Conservation (phyloP, 2,329 filamentous ascomycete genomes). For the Periconia digitata region DNA sequence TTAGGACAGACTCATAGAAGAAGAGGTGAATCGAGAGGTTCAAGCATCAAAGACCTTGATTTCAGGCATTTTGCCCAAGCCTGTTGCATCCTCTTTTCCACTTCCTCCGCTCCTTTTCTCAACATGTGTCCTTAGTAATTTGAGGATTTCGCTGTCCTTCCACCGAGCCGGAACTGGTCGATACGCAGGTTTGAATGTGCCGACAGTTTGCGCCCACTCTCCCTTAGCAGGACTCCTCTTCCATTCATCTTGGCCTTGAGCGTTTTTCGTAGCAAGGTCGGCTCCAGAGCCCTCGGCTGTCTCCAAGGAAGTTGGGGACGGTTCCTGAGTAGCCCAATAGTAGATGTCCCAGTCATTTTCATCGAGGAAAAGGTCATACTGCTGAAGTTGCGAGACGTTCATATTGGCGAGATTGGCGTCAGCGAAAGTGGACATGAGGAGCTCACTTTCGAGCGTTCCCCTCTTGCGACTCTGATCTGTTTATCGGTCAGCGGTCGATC, state of each 20-base stretch:
- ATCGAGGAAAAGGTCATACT: slow-evolving; percentile 92
- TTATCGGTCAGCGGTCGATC: slow-evolving; percentile 9
- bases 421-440: slow-evolving; percentile 94
- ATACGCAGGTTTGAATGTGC: slow-evolving; percentile 91
- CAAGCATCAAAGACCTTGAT: slow-evolving; percentile 50
- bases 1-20: too few relatives aligned
- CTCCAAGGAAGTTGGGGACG: slow-evolving; percentile 60
- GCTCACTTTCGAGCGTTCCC: slow-evolving; percentile 92
- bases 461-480: slow-evolving; percentile 95
- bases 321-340: slow-evolving; percentile 96
- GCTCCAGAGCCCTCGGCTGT: slow-evolving; percentile 56
- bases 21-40: background rate
- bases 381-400: slow-evolving; percentile 69
- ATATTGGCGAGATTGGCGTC: slow-evolving; percentile 75
- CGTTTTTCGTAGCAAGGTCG: slow-evolving; percentile 46
- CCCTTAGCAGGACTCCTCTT: slow-evolving; percentile 60
- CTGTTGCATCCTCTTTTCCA: slow-evolving; percentile 36
- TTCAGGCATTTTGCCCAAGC: slow-evolving; percentile 54
- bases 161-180: slow-evolving; percentile 84
- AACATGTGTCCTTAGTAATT: slow-evolving; percentile 78
- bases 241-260: slow-evolving; percentile 52
- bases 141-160: slow-evolving; percentile 78
- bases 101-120: slow-evolving; percentile 60
- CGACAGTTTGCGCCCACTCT: slow-evolving; percentile 96
- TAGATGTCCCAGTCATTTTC: slow-evolving; percentile 99